A percentile compares a stretch with the other conserved stretches of the same genome.
These are phyloP conservation scores for Saccharomyces pastorianus DNA, from an alignment of 1,139 yeast genomes.

Conservation along the genomic window DNA sequence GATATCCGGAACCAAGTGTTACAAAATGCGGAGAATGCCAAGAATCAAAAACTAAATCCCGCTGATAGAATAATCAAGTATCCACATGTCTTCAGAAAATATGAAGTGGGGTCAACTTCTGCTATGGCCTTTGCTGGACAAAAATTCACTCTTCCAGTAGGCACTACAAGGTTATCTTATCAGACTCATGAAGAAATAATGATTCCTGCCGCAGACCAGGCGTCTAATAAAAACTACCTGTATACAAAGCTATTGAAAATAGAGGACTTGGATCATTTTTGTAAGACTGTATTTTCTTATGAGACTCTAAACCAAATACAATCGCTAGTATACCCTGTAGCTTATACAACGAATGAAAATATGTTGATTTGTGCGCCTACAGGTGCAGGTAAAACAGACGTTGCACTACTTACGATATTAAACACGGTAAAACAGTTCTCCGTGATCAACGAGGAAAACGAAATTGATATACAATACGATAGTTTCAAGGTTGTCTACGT, in stretches of 20 bases:
- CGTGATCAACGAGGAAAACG: constrained; percentile 40
- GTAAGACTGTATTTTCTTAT: constrained; percentile 81
- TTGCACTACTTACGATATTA: constrained; percentile 77
- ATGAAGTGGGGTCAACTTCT: constrained; percentile 54
- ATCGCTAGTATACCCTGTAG: constrained; percentile 84
- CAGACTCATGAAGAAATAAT: constrained; percentile 70
- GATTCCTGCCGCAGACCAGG: constrained; percentile 60
- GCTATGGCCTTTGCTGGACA: constrained; percentile 67
- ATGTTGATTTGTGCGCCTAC: constrained; percentile 99
- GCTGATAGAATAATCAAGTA: constrained; percentile 46
- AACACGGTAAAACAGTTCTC: constrained; percentile 64
- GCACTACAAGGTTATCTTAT: constrained; percentile 60
- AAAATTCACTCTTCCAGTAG: constrained; percentile 69
- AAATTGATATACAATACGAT: constrained; percentile 61
- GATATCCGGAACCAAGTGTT: constrained; percentile 52
- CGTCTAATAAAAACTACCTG: constrained; percentile 37
- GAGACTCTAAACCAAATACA: constrained; percentile 79
- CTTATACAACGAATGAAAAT: constrained; percentile 87
- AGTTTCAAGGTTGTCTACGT: constrained; percentile 89
- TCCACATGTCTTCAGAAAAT: constrained; percentile 80
- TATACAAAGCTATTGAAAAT: constrained; percentile 52
- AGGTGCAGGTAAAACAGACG: constrained; percentile 99
- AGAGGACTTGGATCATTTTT: constrained; percentile 62
- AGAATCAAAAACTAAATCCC: constrained; percentile 44
- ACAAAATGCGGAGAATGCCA: constrained; percentile 46